A percentile compares a stretch with the other conserved stretches of the same genome.
phyloP scores from a whole-genome alignment of 176 grass and related monocot species.

The Oryza coarctata region DNA sequence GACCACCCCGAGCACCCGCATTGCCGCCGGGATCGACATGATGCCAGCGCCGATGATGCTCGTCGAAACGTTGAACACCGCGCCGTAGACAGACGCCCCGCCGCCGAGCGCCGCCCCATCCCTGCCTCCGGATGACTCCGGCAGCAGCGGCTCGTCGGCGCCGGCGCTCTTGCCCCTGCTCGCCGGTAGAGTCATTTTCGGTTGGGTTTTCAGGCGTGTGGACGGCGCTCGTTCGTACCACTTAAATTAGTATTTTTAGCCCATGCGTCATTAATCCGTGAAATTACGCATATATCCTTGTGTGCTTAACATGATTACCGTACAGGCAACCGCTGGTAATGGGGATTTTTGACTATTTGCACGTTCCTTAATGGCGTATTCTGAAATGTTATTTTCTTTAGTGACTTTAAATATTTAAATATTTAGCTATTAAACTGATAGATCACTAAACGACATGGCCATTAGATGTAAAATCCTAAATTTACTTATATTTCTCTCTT shows the following conservation, averaged over 20 bases:
- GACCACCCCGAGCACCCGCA: constrained; percentile 74
- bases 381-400: too few relatives aligned
- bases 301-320: not conserved
- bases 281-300: constrained; percentile 13
- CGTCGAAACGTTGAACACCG: constrained; percentile 91
- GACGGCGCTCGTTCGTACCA: not conserved
- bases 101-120: not conserved
- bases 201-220: constrained; percentile 15
- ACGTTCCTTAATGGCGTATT: too few relatives aligned
- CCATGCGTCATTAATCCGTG: not conserved
- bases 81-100: constrained; percentile 53
- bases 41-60: constrained; percentile 93
- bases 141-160: constrained; percentile 51
- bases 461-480: too few relatives aligned
- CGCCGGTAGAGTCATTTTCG: constrained; percentile 23
- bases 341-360: too few relatives aligned
- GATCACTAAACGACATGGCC: too few relatives aligned
- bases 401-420: too few relatives aligned
- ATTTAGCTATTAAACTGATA: too few relatives aligned
- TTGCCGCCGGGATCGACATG: constrained; percentile 93
- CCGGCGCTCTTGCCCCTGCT: not conserved
- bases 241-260: not conserved
- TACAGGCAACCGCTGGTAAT: not conserved
- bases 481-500: too few relatives aligned
- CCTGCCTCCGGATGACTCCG: constrained; percentile 23